Base-by-base conservation (phyloP, 2,329 filamentous ascomycete species). In the Aspergillus sp. region DNA sequence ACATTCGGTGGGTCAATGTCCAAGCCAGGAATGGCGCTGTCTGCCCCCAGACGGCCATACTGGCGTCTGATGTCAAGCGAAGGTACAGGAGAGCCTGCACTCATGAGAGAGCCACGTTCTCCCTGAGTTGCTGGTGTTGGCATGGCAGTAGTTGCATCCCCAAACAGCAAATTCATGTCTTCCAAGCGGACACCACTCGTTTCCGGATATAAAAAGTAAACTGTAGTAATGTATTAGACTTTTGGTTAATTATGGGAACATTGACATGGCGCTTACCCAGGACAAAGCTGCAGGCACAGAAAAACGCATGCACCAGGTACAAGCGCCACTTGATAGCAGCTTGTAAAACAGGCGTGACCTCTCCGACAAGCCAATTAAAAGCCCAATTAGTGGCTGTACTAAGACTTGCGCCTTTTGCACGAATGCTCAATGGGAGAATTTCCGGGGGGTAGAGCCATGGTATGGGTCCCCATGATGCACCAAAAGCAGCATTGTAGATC, bases 401-500 rank as follows among this genome's bases (percentile, higher is more conserved):
- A 74, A 99, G 79, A 84, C 92, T 97, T 57, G 95, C 94, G 63
- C 95, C 95, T 82, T 98, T 98, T 62, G 94, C 96, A 70, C 95
- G 89, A 74, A 98, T 97, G 81, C 92, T 97, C 62, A 99, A 83
- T 4, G 95, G 95, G 47, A 99, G 83, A 79, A 99, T 99, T 83
- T 99, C 95, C n/a, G 95, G 95, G 13, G 95, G 95, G 76, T 98
- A 98, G 15, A 99, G 82, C 95, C 95, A 99, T 8, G 95, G 95
- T 63, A 99, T 96, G 1, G 95, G 95, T 17, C 95, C 95, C 95
- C 95, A 99, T n/a, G 88, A 90, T 73, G 93, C 96, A 51, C 95
- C 95, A 75, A 98, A 99, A 7, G 95, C 91, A 5, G 94, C 95
- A 72, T 99, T 99, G 80, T 98, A 99, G 53, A 97, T 89, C 90